Conservation (phyloP, 1,284 basidiomycete genomes). For the Meripilus lineatus region DNA sequence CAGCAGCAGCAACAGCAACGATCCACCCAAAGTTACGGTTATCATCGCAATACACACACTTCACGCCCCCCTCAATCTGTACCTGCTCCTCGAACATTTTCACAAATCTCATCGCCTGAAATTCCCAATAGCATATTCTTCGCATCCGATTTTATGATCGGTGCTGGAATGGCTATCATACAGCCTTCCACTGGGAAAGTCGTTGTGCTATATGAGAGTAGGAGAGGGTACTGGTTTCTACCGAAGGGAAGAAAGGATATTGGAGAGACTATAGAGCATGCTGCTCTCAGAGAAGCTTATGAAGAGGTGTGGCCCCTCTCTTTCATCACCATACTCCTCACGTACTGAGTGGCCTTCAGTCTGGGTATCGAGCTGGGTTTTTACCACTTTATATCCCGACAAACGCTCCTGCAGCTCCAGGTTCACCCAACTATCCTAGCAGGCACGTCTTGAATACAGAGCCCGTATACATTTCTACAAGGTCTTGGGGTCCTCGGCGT, state of each 20-base stretch:
- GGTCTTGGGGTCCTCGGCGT: conserved; percentile 21
- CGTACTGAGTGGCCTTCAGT: conserved; percentile 28
- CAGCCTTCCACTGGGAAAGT: conserved; percentile 39
- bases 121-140: conserved; percentile 41
- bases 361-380: conserved; percentile 47
- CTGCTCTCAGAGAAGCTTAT: conserved; percentile 58
- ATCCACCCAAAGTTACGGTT: no score
- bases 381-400: conserved; percentile 39
- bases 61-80: no score
- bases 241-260: conserved; percentile 61
- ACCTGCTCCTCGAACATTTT: no score
- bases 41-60: no score
- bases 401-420: conserved; percentile 36
- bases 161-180: conserved; percentile 57
- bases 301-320: conserved; percentile 46
- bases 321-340: neutral
- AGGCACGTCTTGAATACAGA: no score
- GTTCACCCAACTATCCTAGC: conserved; percentile 13
- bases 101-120: conserved; percentile 23
- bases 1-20: no score
- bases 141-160: conserved; percentile 47
- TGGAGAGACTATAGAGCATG: conserved; percentile 51
- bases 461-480: conserved; percentile 39
- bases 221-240: conserved; percentile 43
- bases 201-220: conserved; percentile 39